These are phyloP conservation scores for Nemania diffusa DNA, from an alignment of 2,329 filamentous ascomycete genomes.

Conservation along the genomic window DNA sequence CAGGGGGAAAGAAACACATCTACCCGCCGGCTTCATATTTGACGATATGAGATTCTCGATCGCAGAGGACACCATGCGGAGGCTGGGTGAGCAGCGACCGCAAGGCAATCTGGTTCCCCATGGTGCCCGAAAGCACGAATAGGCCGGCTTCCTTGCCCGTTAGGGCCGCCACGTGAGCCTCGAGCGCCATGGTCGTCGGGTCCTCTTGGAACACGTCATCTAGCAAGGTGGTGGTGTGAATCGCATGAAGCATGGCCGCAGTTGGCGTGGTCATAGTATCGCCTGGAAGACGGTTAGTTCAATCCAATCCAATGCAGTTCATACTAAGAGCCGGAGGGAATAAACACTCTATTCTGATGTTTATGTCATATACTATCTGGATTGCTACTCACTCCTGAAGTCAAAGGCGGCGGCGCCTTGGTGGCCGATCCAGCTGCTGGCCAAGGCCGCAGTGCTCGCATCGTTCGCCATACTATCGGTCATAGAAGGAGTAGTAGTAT, in stretches of 20 bases:
- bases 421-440: constrained; percentile 47
- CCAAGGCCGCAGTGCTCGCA: constrained; percentile 28
- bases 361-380: background rate
- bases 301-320: background rate
- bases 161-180: constrained; percentile 71
- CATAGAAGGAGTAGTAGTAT: background rate
- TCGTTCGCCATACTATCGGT: constrained; percentile 6
- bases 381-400: constrained; percentile 44
- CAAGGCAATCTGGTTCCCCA: constrained; percentile 83
- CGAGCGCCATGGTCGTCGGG: constrained; percentile 73
- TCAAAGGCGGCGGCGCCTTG: constrained; percentile 49
- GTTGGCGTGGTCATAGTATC: constrained; percentile 78
- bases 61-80: constrained; percentile 76
- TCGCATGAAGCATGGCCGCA: constrained; percentile 75
- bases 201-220: constrained; percentile 83
- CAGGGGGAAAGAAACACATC: background rate
- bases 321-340: background rate
- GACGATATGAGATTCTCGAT: constrained; percentile 74
- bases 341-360: background rate
- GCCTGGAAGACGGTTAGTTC: constrained; percentile 52
- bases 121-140: constrained; percentile 80
- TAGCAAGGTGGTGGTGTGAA: constrained; percentile 74
- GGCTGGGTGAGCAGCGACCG: constrained; percentile 76
- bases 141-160: constrained; percentile 74
- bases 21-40: constrained; percentile 64